Evolutionary conservation across 2,329 filamentous ascomycete species (phyloP).

Genomic region (Pseudopithomyces maydicus): DNA sequence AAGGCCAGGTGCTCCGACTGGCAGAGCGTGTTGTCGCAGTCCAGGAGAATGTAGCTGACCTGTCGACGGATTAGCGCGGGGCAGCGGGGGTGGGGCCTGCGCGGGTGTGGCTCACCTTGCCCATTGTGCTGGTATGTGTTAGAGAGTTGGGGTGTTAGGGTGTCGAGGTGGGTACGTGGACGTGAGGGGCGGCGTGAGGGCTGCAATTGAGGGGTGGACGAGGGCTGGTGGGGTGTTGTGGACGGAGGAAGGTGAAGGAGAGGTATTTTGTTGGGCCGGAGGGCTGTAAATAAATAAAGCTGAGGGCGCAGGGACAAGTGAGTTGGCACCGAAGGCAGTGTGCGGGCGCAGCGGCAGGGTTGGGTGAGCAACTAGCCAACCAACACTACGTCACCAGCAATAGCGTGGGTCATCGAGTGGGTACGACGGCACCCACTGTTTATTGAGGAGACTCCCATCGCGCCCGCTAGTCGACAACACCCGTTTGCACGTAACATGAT

Average conservation of each 20-base stretch:
- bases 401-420: slow-evolving; percentile 21
- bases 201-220: slow-evolving; percentile 24
- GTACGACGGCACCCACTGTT: slow-evolving; percentile 11
- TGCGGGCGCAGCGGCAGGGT: slow-evolving; percentile 16
- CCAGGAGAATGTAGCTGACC: slow-evolving; percentile 58
- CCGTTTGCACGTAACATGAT: slow-evolving; percentile 1
- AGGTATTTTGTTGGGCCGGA: slow-evolving; percentile 26
- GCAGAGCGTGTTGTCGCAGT: slow-evolving; percentile 87
- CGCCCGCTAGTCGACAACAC: not conserved
- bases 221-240: slow-evolving; percentile 9
- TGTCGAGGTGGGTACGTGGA: slow-evolving; percentile 4
- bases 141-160: slow-evolving; percentile 7
- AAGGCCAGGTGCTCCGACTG: slow-evolving; percentile 90
- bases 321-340: slow-evolving; percentile 29
- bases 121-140: slow-evolving; percentile 32
- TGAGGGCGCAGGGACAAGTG: slow-evolving; percentile 22
- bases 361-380: slow-evolving; percentile 8
- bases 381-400: slow-evolving; percentile 17
- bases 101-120: slow-evolving; percentile 28
- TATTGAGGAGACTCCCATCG: slow-evolving; percentile 4
- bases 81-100: slow-evolving; percentile 16
- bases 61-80: slow-evolving; percentile 28
- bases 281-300: slow-evolving; percentile 24
- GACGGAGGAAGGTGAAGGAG: slow-evolving; percentile 13
- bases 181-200: slow-evolving; percentile 13